Percentiles rank a stretch among this genome's conserved stretches.
Evolutionary conservation across 441 rosid genomes (phyloP).

Genomic region (Mallotus repandus): DNA sequence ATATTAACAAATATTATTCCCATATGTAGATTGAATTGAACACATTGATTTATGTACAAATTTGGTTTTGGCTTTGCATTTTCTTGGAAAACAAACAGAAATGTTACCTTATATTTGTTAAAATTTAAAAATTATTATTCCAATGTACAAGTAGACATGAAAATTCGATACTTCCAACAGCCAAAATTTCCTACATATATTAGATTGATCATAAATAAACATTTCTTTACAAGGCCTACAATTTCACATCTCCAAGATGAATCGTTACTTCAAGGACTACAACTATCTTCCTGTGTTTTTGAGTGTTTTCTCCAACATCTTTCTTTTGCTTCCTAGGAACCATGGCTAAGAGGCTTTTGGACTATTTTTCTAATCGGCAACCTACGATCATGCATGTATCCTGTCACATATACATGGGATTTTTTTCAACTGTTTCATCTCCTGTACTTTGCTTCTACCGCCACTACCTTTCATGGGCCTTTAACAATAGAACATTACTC

Average conservation of each 20-base stretch:
- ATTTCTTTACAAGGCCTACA: slow-evolving; percentile 40
- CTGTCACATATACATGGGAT: slow-evolving; percentile 18
- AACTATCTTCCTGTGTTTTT: slow-evolving; percentile 8
- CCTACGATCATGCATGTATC: slow-evolving; percentile 7
- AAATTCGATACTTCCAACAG: neutral
- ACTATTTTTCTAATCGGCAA: slow-evolving; percentile 16
- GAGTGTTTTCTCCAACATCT: slow-evolving; percentile 3
- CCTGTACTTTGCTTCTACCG: neutral
- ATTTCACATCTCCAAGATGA: slow-evolving; percentile 22
- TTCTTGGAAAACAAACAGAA: no score
- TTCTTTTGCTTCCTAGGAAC: slow-evolving; percentile 5
- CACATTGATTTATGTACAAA: no score
- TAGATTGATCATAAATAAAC: slow-evolving; percentile 26
- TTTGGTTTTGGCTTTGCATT: no score
- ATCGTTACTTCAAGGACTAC: neutral
- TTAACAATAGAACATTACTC: slow-evolving; percentile 97
- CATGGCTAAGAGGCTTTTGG: slow-evolving; percentile 8
- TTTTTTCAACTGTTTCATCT: neutral
- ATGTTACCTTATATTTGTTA: neutral
- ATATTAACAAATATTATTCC: no score
- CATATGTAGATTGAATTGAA: no score
- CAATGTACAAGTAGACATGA: neutral
- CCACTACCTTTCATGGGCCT: neutral
- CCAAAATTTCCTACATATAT: slow-evolving; percentile 34
- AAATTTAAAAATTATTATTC: neutral